A percentile compares a stretch with the other conserved stretches of the same genome.
Evolutionary conservation across 2,329 filamentous ascomycete species (phyloP).

Genomic region (Endocalyx cinctus): DNA sequence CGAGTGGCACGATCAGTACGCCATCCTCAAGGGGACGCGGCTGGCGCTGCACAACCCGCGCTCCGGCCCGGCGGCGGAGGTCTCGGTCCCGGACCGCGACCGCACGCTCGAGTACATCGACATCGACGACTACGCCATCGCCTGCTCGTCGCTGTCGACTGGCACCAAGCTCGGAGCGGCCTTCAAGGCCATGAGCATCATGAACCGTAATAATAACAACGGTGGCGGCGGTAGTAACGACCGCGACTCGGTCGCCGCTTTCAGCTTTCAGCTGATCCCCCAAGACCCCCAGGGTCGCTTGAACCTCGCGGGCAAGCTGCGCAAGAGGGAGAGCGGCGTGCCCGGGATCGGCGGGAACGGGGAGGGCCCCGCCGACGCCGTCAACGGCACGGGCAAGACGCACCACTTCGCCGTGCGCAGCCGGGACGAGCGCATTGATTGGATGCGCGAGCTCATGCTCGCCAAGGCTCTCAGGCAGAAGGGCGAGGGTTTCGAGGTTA

Average conservation of each 20-base stretch:
- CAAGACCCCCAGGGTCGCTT: conserved; percentile 48
- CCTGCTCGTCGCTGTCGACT: conserved; percentile 71
- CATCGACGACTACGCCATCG: conserved; percentile 84
- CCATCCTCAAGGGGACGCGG: conserved; percentile 72
- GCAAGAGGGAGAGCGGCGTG: conserved; percentile 48
- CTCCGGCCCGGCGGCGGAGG: conserved; percentile 43
- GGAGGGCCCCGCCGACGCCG: conserved; percentile 27
- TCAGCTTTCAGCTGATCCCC: conserved; percentile 82
- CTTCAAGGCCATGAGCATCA: conserved; percentile 73
- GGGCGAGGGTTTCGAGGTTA: conserved; percentile 76
- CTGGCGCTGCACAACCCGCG: conserved; percentile 75
- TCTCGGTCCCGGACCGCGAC: conserved; percentile 32
- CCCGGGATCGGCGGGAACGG: conserved; percentile 20
- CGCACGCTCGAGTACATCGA: conserved; percentile 74
- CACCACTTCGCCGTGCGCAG: conserved; percentile 90
- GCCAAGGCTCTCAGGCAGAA: conserved; percentile 84
- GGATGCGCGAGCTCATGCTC: conserved; percentile 93
- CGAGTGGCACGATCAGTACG: conserved; percentile 91
- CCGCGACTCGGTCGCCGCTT: conserved; percentile 58
- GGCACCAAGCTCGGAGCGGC: conserved; percentile 80
- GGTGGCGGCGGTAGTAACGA: conserved; percentile 36
- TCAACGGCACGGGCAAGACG: conserved; percentile 68
- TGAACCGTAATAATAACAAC: conserved; percentile 11
- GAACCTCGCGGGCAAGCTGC: conserved; percentile 37
- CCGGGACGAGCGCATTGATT: conserved; percentile 89